Evolutionary conservation across 2,329 filamentous ascomycete species (phyloP).

Genomic region (Ceratocystis lukuohia): DNA sequence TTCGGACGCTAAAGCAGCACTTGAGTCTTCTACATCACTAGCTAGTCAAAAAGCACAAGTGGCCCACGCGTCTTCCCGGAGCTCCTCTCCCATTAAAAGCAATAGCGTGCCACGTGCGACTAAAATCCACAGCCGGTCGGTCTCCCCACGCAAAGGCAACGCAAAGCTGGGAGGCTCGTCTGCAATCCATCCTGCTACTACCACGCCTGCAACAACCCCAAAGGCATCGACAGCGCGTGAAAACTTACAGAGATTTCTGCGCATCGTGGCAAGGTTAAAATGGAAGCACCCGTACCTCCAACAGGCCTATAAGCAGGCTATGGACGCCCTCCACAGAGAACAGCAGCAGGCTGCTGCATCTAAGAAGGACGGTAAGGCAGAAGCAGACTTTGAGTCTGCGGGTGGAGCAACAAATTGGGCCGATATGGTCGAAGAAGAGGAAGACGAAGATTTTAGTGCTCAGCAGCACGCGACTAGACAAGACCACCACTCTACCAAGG

Average conservation of each 20-base stretch:
- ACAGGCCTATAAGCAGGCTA: conserved; percentile 41
- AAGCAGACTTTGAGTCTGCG: not conserved
- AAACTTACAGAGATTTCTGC: conserved; percentile 19
- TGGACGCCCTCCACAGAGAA: conserved; percentile 22
- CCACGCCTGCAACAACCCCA: conserved; percentile 5
- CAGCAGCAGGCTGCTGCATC: not conserved
- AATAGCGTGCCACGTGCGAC: not conserved
- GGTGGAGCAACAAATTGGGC: conserved; percentile 11
- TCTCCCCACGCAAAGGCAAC: not conserved
- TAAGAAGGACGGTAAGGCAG: not conserved
- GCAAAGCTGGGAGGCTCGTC: not conserved
- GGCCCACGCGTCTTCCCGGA: not conserved
- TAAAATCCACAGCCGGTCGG: not conserved
- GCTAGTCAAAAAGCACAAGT: not conserved
- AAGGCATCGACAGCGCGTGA: conserved; percentile 6
- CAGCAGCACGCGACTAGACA: not conserved
- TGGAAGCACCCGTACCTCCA: conserved; percentile 51
- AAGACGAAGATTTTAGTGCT: conserved; percentile 23
- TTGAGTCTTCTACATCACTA: not conserved
- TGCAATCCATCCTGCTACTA: conserved; percentile 3
- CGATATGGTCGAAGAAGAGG: conserved; percentile 17
- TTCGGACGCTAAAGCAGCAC: not conserved
- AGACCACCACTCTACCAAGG: not conserved
- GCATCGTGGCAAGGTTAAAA: conserved; percentile 34
- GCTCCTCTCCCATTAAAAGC: not conserved